phyloP scores from a whole-genome alignment of 2,329 filamentous ascomycete genomes.

The Colletotrichum plurivorum region DNA sequence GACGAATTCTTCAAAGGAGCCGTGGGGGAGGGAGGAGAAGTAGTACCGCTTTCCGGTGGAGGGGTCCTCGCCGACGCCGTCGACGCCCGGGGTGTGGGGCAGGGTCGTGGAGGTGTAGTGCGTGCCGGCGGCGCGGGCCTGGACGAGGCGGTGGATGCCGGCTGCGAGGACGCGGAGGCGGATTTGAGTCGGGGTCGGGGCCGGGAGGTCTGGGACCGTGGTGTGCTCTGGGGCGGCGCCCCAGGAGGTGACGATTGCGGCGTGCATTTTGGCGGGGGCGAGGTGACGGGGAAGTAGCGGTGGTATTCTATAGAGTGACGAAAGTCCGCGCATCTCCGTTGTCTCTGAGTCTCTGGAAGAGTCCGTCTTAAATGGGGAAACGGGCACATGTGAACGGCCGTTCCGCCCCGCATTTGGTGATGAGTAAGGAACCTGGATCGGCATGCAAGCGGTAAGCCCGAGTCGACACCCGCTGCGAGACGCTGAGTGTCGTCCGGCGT shows the following conservation, averaged over 20 bases:
- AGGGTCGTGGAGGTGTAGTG: constrained; percentile 66
- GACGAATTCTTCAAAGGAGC: constrained; percentile 63
- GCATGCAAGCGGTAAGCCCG: neutral
- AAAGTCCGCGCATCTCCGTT: too few species aligned
- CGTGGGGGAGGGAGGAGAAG: constrained; percentile 55
- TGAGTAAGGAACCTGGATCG: constrained; percentile 22
- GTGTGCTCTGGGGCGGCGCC: constrained; percentile 46
- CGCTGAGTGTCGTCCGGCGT: constrained; percentile 3
- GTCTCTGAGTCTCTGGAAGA: too few species aligned
- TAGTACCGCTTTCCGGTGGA: constrained; percentile 64
- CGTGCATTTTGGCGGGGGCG: constrained; percentile 48
- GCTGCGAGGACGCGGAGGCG: constrained; percentile 61
- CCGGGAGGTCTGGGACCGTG: constrained; percentile 49
- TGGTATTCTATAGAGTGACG: too few species aligned
- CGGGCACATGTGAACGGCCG: neutral
- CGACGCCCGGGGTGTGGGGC: constrained; percentile 66
- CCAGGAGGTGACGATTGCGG: constrained; percentile 58
- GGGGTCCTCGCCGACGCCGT: constrained; percentile 64
- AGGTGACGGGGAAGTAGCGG: too few species aligned
- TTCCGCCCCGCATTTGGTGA: neutral
- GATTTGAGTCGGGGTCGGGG: constrained; percentile 59
- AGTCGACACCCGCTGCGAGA: neutral
- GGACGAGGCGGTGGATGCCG: constrained; percentile 68
- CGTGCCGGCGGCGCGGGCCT: constrained; percentile 64
- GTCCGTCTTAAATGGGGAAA: neutral